phyloP scores from a whole-genome alignment of 176 grass and related monocot species.

The Oryza longistaminata region DNA sequence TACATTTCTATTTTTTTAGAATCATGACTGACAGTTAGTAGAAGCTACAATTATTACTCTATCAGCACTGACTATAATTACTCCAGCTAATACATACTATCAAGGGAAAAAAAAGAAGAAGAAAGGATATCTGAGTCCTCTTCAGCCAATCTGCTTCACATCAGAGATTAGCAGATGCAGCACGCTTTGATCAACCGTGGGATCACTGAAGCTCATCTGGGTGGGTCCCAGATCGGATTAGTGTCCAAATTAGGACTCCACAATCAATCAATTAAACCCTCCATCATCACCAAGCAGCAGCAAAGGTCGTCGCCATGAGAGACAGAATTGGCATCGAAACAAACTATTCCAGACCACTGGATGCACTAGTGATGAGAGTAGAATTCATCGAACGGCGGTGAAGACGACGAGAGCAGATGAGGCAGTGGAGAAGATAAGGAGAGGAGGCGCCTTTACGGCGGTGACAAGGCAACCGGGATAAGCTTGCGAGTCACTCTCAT shows the following conservation, averaged over 20 bases:
- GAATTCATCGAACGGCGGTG: not conserved
- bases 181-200: not conserved
- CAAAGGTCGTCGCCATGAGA: not conserved
- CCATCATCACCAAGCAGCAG: not conserved
- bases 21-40: no score
- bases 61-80: no score
- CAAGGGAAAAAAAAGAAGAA: no score
- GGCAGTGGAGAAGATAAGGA: no score
- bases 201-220: not conserved
- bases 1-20: no score
- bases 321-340: not conserved
- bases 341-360: not conserved
- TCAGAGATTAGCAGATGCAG: not conserved
- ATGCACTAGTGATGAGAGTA: not conserved
- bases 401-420: not conserved
- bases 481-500: conserved; percentile 28
- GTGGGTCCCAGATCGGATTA: not conserved
- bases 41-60: no score
- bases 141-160: no score
- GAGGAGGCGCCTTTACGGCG: conserved; percentile 27
- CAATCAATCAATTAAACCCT: not conserved
- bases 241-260: not conserved
- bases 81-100: no score
- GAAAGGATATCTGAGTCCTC: no score
- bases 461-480: conserved; percentile 42